phyloP scores from a whole-genome alignment of 1,284 basidiomycete species.

The Moniliophthora roreri region DNA sequence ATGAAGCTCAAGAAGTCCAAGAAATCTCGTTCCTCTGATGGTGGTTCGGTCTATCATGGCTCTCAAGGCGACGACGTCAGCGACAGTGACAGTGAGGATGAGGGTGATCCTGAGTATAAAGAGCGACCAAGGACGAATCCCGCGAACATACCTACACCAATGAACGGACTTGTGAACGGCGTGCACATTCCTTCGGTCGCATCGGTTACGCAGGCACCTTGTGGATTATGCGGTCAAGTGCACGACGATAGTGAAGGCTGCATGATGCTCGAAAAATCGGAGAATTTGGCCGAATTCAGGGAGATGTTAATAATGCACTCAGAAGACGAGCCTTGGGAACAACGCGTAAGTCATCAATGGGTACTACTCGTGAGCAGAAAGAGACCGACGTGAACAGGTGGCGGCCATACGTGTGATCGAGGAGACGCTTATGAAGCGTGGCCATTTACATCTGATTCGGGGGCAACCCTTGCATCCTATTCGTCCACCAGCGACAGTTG shows the following conservation, averaged over 20 bases:
- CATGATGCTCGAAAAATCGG: constrained; percentile 61
- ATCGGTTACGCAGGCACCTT: constrained; percentile 34
- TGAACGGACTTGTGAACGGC: neutral
- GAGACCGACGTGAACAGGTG: neutral
- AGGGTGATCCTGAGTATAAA: constrained; percentile 24
- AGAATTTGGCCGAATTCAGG: constrained; percentile 68
- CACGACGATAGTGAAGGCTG: constrained; percentile 54
- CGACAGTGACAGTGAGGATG: constrained; percentile 15
- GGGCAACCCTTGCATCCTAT: constrained; percentile 9
- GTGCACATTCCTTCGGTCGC: no score
- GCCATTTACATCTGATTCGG: constrained; percentile 3
- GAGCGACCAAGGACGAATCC: neutral
- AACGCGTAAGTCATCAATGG: constrained; percentile 44
- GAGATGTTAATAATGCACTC: constrained; percentile 60
- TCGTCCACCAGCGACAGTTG: neutral
- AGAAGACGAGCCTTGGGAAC: constrained; percentile 62
- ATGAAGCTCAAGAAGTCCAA: constrained; percentile 25
- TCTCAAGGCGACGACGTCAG: constrained; percentile 32
- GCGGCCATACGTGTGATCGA: constrained; percentile 10
- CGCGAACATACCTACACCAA: neutral
- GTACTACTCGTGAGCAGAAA: neutral
- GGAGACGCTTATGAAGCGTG: constrained; percentile 7
- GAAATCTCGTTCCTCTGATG: constrained; percentile 28
- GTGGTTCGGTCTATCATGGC: constrained; percentile 33
- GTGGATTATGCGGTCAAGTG: constrained; percentile 60